These are phyloP conservation scores for Scheffersomyces stambukii DNA, from an alignment of 1,139 yeast species.

Conservation along the genomic window DNA sequence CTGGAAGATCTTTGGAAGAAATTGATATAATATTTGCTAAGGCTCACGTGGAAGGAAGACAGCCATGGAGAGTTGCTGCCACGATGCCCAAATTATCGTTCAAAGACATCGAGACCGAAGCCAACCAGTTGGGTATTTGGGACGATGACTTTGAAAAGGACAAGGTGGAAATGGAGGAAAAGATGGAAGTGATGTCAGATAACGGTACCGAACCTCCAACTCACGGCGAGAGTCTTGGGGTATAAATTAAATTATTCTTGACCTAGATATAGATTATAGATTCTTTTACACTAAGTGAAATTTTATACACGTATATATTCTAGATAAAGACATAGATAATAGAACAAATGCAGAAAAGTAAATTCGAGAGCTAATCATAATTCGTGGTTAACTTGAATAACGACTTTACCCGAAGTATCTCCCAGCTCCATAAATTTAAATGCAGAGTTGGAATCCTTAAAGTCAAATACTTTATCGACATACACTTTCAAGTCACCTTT, in stretches of 20 bases:
- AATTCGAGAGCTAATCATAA: not conserved
- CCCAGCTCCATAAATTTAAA: conserved; percentile 41
- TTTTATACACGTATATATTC: not conserved
- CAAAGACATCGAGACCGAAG: conserved; percentile 46
- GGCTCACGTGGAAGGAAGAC: conserved; percentile 42
- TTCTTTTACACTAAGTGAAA: not conserved
- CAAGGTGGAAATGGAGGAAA: conserved; percentile 27
- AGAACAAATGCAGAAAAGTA: not conserved
- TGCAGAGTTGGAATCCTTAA: conserved; percentile 50
- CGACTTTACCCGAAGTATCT: conserved; percentile 60
- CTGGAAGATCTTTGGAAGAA: conserved; percentile 46
- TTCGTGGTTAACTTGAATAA: conserved; percentile 26
- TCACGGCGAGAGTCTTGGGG: too few relatives aligned
- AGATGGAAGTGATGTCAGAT: too few relatives aligned
- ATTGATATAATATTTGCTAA: conserved; percentile 43
- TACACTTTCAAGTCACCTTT: conserved; percentile 39
- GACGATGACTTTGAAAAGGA: conserved; percentile 40
- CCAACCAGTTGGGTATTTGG: conserved; percentile 43
- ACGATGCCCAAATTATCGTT: conserved; percentile 44
- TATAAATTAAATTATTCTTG: conserved; percentile 1
- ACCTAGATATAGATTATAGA: not conserved
- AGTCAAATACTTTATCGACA: conserved; percentile 50
- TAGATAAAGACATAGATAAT: not conserved
- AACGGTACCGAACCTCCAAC: too few relatives aligned
- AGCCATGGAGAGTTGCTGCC: conserved; percentile 50